Evolutionary conservation across 108 stramenopile species (phyloP).

Genomic region (Stephanodiscus triporus): DNA sequence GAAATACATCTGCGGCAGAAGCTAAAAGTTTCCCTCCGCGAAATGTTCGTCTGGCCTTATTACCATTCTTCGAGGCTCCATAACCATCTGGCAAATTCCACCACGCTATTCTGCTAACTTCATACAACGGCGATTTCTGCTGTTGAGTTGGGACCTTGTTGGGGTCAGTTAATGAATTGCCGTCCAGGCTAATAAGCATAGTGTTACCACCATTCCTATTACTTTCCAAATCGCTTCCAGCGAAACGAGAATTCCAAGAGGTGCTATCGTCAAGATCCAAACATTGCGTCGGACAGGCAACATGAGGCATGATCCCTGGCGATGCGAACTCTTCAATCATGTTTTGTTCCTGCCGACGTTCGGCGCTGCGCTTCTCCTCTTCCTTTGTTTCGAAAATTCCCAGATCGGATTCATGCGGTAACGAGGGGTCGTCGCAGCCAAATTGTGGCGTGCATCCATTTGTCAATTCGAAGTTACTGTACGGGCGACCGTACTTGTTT

Average conservation of each 20-base stretch:
- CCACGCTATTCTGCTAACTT: slow-evolving; percentile 53
- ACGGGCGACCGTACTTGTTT: slow-evolving; percentile 69
- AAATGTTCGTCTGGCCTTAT: slow-evolving; percentile 8
- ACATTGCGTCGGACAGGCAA: slow-evolving; percentile 83
- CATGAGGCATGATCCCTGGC: slow-evolving; percentile 76
- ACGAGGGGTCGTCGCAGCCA: slow-evolving; percentile 77
- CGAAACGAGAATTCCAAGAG: slow-evolving; percentile 73
- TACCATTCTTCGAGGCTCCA: slow-evolving; percentile 6
- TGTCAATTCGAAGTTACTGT: slow-evolving; percentile 82
- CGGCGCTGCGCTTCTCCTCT: slow-evolving; percentile 68
- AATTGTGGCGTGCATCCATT: slow-evolving; percentile 80
- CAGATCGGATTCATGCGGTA: slow-evolving; percentile 81
- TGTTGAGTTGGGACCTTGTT: neutral
- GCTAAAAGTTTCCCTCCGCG: neutral
- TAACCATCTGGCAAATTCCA: slow-evolving; percentile 55
- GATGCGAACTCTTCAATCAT: slow-evolving; percentile 73
- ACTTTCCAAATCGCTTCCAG: slow-evolving; percentile 19
- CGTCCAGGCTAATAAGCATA: slow-evolving; percentile 40
- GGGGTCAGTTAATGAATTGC: slow-evolving; percentile 11
- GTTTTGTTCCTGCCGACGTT: slow-evolving; percentile 62
- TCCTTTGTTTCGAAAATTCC: slow-evolving; percentile 84
- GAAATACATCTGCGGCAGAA: slow-evolving; percentile 49
- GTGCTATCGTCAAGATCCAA: slow-evolving; percentile 79
- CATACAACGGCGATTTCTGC: slow-evolving; percentile 35
- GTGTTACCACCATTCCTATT: slow-evolving; percentile 33